Evolutionary conservation across 495 filamentous ascomycete genomes (phyloP), one percentile per base, ranked within the genome.

Genomic region (Bryoglossum gracile): DNA sequence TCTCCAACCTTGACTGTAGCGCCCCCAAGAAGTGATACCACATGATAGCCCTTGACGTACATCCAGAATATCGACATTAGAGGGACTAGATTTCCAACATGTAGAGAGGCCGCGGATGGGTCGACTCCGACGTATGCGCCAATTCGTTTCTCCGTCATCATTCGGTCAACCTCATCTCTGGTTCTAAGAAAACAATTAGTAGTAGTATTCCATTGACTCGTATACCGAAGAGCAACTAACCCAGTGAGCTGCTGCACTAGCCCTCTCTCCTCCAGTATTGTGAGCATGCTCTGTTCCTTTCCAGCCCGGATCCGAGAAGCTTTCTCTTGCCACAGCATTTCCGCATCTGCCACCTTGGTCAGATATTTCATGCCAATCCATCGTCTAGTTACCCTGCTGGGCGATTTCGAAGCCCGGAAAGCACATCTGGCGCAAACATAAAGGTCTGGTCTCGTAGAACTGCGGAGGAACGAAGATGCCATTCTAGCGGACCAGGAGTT

Each of bases 31-130:
- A 99, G 64, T 41, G 82, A 84, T 18, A 85, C 74, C 11, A 86
- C 72, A 24, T 77, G 72, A 54, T 85, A 82, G 11, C 92, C 91
- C 66, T 89, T 78, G 32, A 94, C 70, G 62, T 91, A 94, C 70
- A 88, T 84, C 86, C 92, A 96, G 50, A 89, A 91, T 22, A 96
- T 65, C 0, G 88, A 81, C 92, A 99, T 97, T 34, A 97, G 74
- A 8, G 92, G 91, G 8, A 97, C 67, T 47, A 99, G 78, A 64
- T 99, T 89, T 24, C 92, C 92, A 46, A 97, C 72, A 62, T 99
- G 92, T 54, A 97, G 69, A 3, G 90, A 95, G 21, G 78, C 75
- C 3, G 91, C 94, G 0, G 94, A 96, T 10, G 92, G 89, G 57
- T 99, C 92, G 40, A 99, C 75, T 48, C 92, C 92, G 32, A 85